Evolutionary conservation across 2,329 filamentous ascomycete species (phyloP).

Genomic region (Ceratocystiopsis sp.): DNA sequence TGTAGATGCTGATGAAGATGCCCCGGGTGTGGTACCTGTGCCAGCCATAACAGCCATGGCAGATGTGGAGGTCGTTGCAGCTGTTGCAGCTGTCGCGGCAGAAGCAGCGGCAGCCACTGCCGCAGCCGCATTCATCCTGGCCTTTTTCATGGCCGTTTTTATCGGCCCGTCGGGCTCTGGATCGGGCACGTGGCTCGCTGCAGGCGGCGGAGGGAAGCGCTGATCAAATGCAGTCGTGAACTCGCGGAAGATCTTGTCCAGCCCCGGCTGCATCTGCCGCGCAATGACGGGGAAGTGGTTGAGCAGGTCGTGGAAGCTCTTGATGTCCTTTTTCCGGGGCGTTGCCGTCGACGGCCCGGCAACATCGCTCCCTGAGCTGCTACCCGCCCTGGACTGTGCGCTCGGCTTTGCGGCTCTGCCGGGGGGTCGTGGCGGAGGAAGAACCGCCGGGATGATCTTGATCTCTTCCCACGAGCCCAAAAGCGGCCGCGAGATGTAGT

Average conservation of each 20-base stretch:
- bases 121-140: conserved; percentile 29
- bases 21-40: too few species aligned
- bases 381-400: conserved; percentile 11
- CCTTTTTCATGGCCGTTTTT: conserved; percentile 34
- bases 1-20: too few species aligned
- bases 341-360: conserved; percentile 23
- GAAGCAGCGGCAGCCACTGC: conserved; percentile 10
- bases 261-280: conserved; percentile 80
- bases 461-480: conserved; percentile 68
- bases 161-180: conserved; percentile 40
- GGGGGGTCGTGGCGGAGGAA: conserved; percentile 19
- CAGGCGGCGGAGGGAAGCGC: conserved; percentile 60
- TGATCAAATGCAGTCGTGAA: conserved; percentile 76
- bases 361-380: conserved; percentile 22
- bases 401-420: neutral
- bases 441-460: conserved; percentile 49
- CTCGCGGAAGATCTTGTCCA: conserved; percentile 80
- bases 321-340: conserved; percentile 75
- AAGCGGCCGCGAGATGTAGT: conserved; percentile 83
- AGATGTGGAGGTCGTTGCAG: conserved; percentile 5
- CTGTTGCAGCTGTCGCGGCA: conserved; percentile 18
- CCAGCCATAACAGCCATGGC: too few species aligned
- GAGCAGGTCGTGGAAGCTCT: conserved; percentile 75
- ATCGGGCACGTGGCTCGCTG: conserved; percentile 40
- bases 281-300: conserved; percentile 91